A percentile compares a stretch with the other conserved stretches of the same genome.
phyloP scores from a whole-genome alignment of 495 filamentous ascomycete genomes.

The Penicillium atrosanguineum region DNA sequence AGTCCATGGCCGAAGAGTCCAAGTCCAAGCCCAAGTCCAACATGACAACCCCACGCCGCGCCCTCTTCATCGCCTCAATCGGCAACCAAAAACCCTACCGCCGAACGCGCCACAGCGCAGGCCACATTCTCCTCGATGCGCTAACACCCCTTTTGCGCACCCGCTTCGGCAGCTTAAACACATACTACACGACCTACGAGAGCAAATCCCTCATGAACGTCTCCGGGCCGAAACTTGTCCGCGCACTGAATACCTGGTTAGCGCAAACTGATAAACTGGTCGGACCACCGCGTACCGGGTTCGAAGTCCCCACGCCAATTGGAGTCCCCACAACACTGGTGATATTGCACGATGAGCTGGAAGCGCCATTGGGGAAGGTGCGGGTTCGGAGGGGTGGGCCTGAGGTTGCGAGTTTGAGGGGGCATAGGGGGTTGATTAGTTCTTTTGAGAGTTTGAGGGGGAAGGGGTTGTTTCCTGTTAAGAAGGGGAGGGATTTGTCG shows the following conservation, averaged over 20 bases:
- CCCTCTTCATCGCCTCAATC: constrained; percentile 67
- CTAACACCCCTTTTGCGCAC: constrained; percentile 45
- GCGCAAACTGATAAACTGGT: constrained; percentile 39
- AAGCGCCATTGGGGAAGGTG: constrained; percentile 63
- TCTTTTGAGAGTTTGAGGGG: constrained; percentile 48
- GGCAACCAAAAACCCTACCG: constrained; percentile 65
- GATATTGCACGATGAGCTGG: constrained; percentile 82
- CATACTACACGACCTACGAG: constrained; percentile 51
- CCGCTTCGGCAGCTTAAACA: constrained; percentile 52
- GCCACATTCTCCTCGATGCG: constrained; percentile 65
- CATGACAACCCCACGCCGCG: constrained; percentile 28
- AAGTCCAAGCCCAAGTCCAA: neutral
- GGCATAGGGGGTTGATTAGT: constrained; percentile 80
- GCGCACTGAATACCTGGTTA: constrained; percentile 44
- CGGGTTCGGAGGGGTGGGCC: constrained; percentile 55
- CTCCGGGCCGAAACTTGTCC: constrained; percentile 50
- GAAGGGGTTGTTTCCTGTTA: constrained; percentile 28
- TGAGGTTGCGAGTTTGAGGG: constrained; percentile 53
- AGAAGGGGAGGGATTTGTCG: constrained; percentile 25
- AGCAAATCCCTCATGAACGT: constrained; percentile 76
- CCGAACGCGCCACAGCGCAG: constrained; percentile 76
- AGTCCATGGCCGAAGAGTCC: constrained; percentile 1
- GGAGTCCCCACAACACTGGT: constrained; percentile 50
- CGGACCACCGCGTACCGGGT: neutral
- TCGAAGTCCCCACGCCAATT: neutral